Conservation (phyloP, 192 early-diverging fungal species). For the Globomyces pollinis-pini region DNA sequence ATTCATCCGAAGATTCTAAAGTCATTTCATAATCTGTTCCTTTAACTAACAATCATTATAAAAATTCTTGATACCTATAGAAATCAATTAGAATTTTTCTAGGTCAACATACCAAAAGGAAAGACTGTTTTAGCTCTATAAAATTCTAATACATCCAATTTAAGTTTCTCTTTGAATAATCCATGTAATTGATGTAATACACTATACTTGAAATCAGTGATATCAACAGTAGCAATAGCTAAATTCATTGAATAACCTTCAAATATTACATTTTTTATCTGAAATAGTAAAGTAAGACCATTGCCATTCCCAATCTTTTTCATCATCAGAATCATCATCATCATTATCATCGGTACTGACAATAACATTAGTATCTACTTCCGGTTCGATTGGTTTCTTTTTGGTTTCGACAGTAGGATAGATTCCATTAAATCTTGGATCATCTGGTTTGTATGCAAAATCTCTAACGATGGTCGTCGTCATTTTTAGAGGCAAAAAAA, state of each 20-base stretch:
- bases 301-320: conserved; percentile 5
- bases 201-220: neutral
- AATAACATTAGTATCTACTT: neutral
- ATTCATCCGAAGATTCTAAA: conserved; percentile 6
- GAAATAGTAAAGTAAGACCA: neutral
- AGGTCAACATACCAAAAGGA: no score
- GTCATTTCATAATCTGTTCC: conserved; percentile 14
- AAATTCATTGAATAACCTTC: neutral
- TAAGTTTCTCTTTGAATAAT: no score
- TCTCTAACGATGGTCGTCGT: conserved; percentile 1
- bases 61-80: neutral
- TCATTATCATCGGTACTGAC: neutral
- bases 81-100: neutral
- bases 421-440: conserved; percentile 4
- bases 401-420: neutral
- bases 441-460: conserved; percentile 3
- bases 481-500: no score
- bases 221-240: neutral
- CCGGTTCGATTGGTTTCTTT: neutral
- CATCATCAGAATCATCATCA: neutral
- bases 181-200: neutral
- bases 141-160: no score
- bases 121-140: conserved; percentile 1
- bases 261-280: neutral
- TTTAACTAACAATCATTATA: conserved; percentile 1